Base-by-base conservation (phyloP, 768 basidiomycete genomes). In the Tylopilus balloui region DNA sequence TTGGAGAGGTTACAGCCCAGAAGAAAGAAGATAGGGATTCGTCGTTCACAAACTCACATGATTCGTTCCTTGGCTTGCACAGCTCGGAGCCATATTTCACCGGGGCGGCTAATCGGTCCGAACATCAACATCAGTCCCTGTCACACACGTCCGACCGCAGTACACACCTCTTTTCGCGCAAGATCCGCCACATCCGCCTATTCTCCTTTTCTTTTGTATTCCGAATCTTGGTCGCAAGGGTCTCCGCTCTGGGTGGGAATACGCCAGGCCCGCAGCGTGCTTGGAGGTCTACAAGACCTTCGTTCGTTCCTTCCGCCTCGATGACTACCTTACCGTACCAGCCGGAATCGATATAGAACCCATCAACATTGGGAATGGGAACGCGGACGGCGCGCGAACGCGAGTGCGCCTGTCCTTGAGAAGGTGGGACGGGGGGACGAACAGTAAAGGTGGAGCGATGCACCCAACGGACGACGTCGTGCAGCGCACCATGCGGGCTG, bases 241-340 rank as follows among this genome's bases (percentile, higher is more conserved):
- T 70, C 39, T 72, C 68, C 9, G 77, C 75, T 36, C 83, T 70
- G 0, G 81, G 80, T 25, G 87, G 83, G 60, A 86, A 86, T 10
- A 73, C 80, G 0, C 80, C 79, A 8, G 76, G 76, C 1, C 84
- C 79, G 66, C 88, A 89, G 4, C 89, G 78, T 42, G 74, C 77
- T 55, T 86, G 85, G 52, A 93, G 72, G 66, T 92, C 91, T 17
- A 78, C 80, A 21, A 91, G 75, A 10, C 86, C 82, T 60, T 93
- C 91, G 62, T 91, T 86, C 36, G 91, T 92, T 32, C 89, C 89
- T 62, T 92, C 88, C 11, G 87, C 82, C 71, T 93, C 90, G 21
- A 93, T 78, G 23, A 92, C 78, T 38, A 93, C 77, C 0, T 78
- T 84, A 3, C 91, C 91, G 57, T 83, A 86, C 90, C 90, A 93